A percentile compares a stretch with the other conserved stretches of the same genome.
phyloP scores from a whole-genome alignment of 306 rosid species.

The Citrullus colocynthis region DNA sequence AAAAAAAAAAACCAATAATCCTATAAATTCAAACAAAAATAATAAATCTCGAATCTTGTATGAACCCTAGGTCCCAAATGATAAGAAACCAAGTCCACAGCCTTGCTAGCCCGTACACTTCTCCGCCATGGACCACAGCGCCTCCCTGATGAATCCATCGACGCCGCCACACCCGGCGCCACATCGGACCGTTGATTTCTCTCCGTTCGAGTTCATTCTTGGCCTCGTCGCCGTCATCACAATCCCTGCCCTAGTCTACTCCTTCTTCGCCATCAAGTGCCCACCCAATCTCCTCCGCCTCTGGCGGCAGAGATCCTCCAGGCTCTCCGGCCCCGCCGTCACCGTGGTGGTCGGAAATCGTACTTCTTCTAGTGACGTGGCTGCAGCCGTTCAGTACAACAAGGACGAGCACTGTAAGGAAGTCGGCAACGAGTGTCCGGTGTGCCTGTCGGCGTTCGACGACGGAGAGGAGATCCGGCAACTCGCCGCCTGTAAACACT shows the following conservation, averaged over 20 bases:
- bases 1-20: not conserved
- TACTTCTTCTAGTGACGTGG: not conserved
- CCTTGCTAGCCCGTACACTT: not conserved
- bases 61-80: not conserved
- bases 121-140: conserved; percentile 35
- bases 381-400: conserved; percentile 21
- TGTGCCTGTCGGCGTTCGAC: conserved; percentile 50
- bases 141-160: conserved; percentile 18
- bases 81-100: not conserved
- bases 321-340: conserved; percentile 7
- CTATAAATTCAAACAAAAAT: not conserved
- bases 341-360: not conserved
- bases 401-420: conserved; percentile 35
- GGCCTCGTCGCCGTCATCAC: conserved; percentile 58
- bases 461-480: conserved; percentile 58
- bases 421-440: conserved; percentile 56
- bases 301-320: conserved; percentile 12
- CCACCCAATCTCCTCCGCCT: conserved; percentile 23
- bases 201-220: conserved; percentile 71
- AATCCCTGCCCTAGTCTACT: conserved; percentile 58
- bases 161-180: conserved; percentile 27
- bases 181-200: conserved; percentile 44
- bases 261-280: conserved; percentile 53
- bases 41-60: not conserved
- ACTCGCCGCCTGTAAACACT: conserved; percentile 53